Percentiles rank a stretch among this genome's conserved stretches.
Conservation (phyloP, 306 rosid species). For the Biancaea sappan region DNA sequence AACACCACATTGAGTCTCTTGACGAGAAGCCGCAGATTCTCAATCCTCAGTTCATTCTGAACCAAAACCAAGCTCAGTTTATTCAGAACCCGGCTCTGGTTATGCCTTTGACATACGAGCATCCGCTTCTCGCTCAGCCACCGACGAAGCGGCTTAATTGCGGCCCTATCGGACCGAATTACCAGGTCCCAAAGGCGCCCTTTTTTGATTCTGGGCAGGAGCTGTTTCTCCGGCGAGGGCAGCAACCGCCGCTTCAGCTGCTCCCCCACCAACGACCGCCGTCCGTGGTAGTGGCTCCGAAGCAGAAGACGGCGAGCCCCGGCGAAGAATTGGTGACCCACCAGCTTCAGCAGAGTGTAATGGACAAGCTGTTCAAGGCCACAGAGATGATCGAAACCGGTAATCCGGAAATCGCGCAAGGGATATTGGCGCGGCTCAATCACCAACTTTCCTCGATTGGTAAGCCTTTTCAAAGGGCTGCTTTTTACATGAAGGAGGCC, state of each 20-base stretch:
- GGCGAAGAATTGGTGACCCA: constrained; percentile 58
- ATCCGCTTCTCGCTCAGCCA: constrained; percentile 54
- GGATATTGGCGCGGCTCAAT: constrained; percentile 99
- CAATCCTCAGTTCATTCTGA: constrained; percentile 55
- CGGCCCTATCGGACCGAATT: constrained; percentile 44
- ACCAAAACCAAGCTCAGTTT: constrained; percentile 65
- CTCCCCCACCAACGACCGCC: constrained; percentile 60
- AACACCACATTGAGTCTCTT: constrained; percentile 40
- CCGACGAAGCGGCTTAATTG: constrained; percentile 63
- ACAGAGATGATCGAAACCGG: constrained; percentile 87
- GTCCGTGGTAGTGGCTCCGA: constrained; percentile 36
- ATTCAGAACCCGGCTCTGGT: constrained; percentile 54
- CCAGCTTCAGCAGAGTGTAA: constrained; percentile 69
- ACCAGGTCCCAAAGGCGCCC: constrained; percentile 46
- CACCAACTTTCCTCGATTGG: constrained; percentile 94
- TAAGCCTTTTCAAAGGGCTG: constrained; percentile 95
- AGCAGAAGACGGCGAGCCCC: constrained; percentile 49
- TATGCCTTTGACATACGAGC: constrained; percentile 57
- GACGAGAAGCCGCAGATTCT: constrained; percentile 71
- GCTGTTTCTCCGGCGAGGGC: constrained; percentile 42
- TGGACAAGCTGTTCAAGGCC: constrained; percentile 76
- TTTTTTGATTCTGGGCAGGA: constrained; percentile 58
- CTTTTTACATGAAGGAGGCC: constrained; percentile 90
- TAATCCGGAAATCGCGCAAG: constrained; percentile 89
- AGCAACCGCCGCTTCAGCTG: constrained; percentile 52